phyloP scores from a whole-genome alignment of 768 basidiomycete species.

The Lactifluus subvellereus region DNA sequence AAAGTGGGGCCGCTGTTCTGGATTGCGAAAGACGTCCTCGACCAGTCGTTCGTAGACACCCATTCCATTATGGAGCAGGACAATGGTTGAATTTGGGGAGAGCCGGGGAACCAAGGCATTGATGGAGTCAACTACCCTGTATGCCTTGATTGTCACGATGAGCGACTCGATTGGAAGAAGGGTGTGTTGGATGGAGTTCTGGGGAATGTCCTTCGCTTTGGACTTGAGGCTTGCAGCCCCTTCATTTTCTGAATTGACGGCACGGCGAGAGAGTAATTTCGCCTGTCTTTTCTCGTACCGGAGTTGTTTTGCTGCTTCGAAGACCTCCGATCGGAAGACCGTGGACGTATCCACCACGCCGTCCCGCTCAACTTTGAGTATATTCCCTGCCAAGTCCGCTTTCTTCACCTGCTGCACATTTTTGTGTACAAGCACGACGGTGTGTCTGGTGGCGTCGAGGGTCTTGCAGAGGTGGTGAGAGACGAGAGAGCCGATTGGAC shows the following conservation, averaged over 20 bases:
- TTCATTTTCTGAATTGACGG: not conserved
- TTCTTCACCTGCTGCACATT: slow-evolving; percentile 35
- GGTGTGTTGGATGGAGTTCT: not conserved
- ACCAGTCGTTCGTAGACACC: slow-evolving; percentile 81
- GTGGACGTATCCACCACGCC: slow-evolving; percentile 40
- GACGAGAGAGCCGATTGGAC: slow-evolving; percentile 77
- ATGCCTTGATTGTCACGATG: slow-evolving; percentile 77
- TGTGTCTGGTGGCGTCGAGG: slow-evolving; percentile 41
- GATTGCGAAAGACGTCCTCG: slow-evolving; percentile 62
- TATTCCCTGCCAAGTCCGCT: slow-evolving; percentile 32
- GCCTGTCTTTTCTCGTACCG: slow-evolving; percentile 3
- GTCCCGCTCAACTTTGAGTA: slow-evolving; percentile 44
- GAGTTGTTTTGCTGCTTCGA: slow-evolving; percentile 27
- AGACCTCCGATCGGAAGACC: slow-evolving; percentile 49
- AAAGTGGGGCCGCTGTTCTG: slow-evolving; percentile 72
- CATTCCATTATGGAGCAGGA: slow-evolving; percentile 94
- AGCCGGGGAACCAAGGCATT: slow-evolving; percentile 56
- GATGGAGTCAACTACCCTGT: slow-evolving; percentile 55
- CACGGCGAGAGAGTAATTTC: not conserved
- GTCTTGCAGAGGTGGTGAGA: slow-evolving; percentile 69
- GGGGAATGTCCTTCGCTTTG: not conserved
- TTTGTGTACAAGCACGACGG: slow-evolving; percentile 68
- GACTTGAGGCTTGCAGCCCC: not conserved
- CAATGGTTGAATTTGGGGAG: slow-evolving; percentile 65
- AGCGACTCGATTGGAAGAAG: slow-evolving; percentile 58